Conservation (phyloP, 768 basidiomycete genomes). For the Lentinus tigrinus region DNA sequence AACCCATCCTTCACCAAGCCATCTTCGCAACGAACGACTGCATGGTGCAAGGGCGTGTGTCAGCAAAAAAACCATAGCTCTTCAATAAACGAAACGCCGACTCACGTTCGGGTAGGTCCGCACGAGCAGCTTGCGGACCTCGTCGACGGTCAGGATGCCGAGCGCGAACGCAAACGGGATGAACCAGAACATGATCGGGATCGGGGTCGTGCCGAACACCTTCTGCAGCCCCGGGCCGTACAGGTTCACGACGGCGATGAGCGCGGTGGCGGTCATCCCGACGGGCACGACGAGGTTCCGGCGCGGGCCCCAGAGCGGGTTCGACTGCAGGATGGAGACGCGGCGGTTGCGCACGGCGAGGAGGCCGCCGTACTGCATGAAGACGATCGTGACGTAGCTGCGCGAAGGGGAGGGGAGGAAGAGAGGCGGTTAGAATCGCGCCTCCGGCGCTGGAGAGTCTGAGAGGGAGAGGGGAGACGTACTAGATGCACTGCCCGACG, state of each 20-base stretch:
- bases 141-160: slow-evolving; percentile 42
- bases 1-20: slow-evolving; percentile 33
- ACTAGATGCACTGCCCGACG: slow-evolving; percentile 52
- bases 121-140: slow-evolving; percentile 44
- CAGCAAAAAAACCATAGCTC: not conserved
- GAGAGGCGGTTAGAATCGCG: no score
- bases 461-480: slow-evolving; percentile 13
- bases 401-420: slow-evolving; percentile 46
- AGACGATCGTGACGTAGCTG: slow-evolving; percentile 49
- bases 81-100: slow-evolving; percentile 7
- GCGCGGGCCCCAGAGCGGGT: slow-evolving; percentile 49
- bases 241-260: slow-evolving; percentile 43
- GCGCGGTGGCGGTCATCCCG: slow-evolving; percentile 39
- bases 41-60: not conserved
- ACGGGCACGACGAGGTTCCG: slow-evolving; percentile 38
- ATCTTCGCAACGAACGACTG: slow-evolving; percentile 39
- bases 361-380: slow-evolving; percentile 65
- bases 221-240: slow-evolving; percentile 44
- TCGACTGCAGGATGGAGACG: slow-evolving; percentile 54
- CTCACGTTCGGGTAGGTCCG: slow-evolving; percentile 41
- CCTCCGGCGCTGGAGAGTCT: not conserved
- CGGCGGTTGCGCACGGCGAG: slow-evolving; percentile 54
- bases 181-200: slow-evolving; percentile 49
- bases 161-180: slow-evolving; percentile 45
- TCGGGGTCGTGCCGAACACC: slow-evolving; percentile 43